Evolutionary conservation across 2,329 filamentous ascomycete species (phyloP), one percentile per base, ranked within the genome.

Genomic region (Cladosporium sp.): DNA sequence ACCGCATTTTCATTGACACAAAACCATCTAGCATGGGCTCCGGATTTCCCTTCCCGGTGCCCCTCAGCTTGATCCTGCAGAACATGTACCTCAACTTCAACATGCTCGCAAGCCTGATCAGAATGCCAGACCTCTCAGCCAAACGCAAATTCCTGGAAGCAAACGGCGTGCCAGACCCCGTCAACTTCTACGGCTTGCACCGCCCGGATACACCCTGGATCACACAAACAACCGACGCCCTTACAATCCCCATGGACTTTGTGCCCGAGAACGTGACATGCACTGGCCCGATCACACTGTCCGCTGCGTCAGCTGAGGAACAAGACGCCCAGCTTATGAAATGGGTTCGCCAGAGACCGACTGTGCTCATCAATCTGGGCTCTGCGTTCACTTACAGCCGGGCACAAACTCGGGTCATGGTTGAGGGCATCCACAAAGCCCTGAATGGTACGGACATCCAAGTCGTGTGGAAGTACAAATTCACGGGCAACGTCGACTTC

Each of bases 151-250:
- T 48, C 36, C 18, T 48, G 25, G 30, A 32, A 20, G 22, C 43
- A 8, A 32, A 40, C 18, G 43, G 43, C 5, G 36, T 48, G 11
- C 43, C 43, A 1, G 43, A 48, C 13, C 43, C 43, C 35, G 39
- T 48, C 43, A 48, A 48, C 35, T 48, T 48, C 36, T 48, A 39
- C 36, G 43, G 43, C 35, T 19, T 48, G 4, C 43, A 48, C 27
- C 43, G 43, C 25, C 18, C 35, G 9, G 43, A 48, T 25, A 25
- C 39, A 16, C 43, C 43, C 15, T 48, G 43, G 43, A 48, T 48
- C 35, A 39, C 43, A 5, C 43, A 48, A 27, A 48, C 43, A 6
- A 48, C 43, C 18, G 33, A 29, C 22, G 27, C 43, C 16, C 33
- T 35, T 3, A 48, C 43, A 6, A 33, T 48, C 18, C 43, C 43